Conservation (phyloP, 768 basidiomycete genomes). For the Mycena vitilis region DNA sequence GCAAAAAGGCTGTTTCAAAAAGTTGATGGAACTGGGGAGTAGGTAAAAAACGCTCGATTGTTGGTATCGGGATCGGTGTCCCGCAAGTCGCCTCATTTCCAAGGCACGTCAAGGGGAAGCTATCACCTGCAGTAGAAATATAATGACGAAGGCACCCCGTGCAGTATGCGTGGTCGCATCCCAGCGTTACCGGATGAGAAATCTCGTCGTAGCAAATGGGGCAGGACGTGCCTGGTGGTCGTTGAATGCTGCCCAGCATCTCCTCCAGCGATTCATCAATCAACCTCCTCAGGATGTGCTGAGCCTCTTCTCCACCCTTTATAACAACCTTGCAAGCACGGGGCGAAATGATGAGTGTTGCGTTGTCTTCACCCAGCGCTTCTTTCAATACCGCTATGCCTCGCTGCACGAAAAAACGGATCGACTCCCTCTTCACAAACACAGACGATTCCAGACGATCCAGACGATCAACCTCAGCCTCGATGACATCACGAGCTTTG, state of each 20-base stretch:
- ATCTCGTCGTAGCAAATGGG: conserved; percentile 54
- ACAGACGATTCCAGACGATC: conserved; percentile 56
- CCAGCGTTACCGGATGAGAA: conserved; percentile 38
- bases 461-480: conserved; percentile 60
- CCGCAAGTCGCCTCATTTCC: conserved; percentile 36
- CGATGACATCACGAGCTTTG: conserved; percentile 57
- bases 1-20: conserved; percentile 31
- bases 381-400: conserved; percentile 65
- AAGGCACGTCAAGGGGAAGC: conserved; percentile 35
- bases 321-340: conserved; percentile 56
- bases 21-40: conserved; percentile 29
- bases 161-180: conserved; percentile 47
- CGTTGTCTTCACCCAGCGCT: conserved; percentile 64
- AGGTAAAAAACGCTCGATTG: conserved; percentile 26
- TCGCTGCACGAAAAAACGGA: conserved; percentile 63
- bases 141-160: conserved; percentile 43
- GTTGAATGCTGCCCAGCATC: conserved; percentile 1
- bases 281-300: conserved; percentile 57
- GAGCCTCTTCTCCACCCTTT: conserved; percentile 67
- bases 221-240: conserved; percentile 40
- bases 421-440: conserved; percentile 49
- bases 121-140: conserved; percentile 38
- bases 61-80: conserved; percentile 33
- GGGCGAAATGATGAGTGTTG: conserved; percentile 55
- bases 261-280: conserved; percentile 54